phyloP scores from a whole-genome alignment of 2,329 filamentous ascomycete genomes.

The Colletotrichum sp. region DNA sequence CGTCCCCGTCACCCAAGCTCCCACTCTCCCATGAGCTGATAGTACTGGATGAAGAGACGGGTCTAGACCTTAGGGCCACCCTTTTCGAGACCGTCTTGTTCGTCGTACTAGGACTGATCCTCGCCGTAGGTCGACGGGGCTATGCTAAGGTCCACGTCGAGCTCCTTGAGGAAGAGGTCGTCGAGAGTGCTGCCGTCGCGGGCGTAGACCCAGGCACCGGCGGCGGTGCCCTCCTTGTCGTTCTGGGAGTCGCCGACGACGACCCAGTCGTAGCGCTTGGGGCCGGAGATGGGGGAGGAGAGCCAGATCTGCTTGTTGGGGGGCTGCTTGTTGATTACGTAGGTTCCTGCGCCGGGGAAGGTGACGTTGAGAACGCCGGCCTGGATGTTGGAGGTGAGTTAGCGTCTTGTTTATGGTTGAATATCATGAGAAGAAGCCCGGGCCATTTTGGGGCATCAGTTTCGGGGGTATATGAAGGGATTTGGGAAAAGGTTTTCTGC shows the following conservation, averaged over 20 bases:
- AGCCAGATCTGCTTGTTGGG: conserved; percentile 99
- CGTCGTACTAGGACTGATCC: conserved; percentile 13
- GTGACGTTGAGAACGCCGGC: conserved; percentile 83
- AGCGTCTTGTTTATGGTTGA: neutral
- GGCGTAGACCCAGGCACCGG: conserved; percentile 85
- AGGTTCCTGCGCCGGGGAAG: conserved; percentile 75
- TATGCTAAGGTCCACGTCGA: conserved; percentile 66
- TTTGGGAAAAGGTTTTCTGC: neutral
- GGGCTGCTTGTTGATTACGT: conserved; percentile 98
- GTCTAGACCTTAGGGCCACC: neutral
- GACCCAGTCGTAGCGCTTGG: conserved; percentile 94
- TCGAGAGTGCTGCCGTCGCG: conserved; percentile 81
- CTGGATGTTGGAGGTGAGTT: conserved; percentile 49
- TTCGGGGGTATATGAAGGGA: too few species aligned
- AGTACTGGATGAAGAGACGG: neutral
- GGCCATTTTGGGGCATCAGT: neutral
- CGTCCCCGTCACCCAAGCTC: neutral
- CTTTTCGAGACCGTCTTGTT: neutral
- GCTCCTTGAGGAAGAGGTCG: conserved; percentile 75
- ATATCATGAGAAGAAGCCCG: neutral
- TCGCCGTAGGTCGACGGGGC: conserved; percentile 24
- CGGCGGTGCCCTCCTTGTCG: conserved; percentile 78
- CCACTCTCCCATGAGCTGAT: rapidly evolving
- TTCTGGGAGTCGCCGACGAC: conserved; percentile 73
- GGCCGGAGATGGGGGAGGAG: conserved; percentile 86